Base-by-base conservation (phyloP, 208 protist species). In the Herpetomonas muscarum region DNA sequence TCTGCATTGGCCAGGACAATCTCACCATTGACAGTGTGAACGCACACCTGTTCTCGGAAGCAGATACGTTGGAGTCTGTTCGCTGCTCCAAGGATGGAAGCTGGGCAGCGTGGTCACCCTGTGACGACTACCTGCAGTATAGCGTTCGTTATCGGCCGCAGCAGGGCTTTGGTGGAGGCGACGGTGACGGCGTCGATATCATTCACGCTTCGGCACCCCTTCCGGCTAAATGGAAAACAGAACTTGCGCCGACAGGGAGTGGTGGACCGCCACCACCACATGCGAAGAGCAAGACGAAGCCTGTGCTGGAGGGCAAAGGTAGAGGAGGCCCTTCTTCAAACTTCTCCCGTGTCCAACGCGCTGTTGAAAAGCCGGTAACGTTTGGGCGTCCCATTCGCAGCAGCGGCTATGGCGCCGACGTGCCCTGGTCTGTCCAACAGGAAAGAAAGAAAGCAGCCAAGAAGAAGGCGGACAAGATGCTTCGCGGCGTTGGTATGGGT, bases 181-280 rank as follows among this genome's bases (percentile, higher is more conserved):
- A 19, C 24, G 42, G 45, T 7, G 50, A 48, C 29, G 70, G 56
- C n/a, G 71, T 78, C 45, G 72, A 79, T 46, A 31, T 86, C n/a
- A 63, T 93, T 1, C 86, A 93, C 59, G 86, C 86, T n/a, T 60
- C 48, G 28, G 9, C 26, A 26, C 67, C 82, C 37, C 61, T 93
- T 21, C 81, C 71, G 1, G 29, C 57, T 0, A 7, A 41, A 15
- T 83, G 84, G 50, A 12, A 6, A 34, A 26, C 13, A 24, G 50
- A 41, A 42, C 41, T 24, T n/a, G n/a, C n/a, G n/a, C n/a, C 41
- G 15, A 6, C 17, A 6, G 2, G 22, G 29, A 6, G 4, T n/a
- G 34, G 36, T 30, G 24, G 3, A 22, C 10, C 36, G 19, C 9
- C 36, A 56, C 19, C 29, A 29, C 32, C 25, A 12, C 13, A 3